These are phyloP conservation scores for Microthlaspi erraticum DNA, from an alignment of 345 rosid species.

Conservation along the genomic window DNA sequence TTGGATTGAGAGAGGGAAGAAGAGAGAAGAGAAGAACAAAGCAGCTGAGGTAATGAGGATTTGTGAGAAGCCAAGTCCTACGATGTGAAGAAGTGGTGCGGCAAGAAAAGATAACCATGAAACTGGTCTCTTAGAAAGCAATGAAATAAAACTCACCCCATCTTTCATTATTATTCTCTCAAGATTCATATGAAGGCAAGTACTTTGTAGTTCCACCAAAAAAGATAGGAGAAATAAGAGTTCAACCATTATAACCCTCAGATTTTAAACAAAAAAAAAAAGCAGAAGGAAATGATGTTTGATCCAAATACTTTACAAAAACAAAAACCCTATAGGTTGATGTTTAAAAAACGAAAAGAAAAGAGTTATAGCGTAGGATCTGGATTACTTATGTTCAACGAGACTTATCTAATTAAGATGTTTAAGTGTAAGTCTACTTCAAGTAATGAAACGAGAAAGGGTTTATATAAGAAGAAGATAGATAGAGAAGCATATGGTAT, in stretches of 20 bases:
- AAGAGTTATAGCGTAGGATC: neutral
- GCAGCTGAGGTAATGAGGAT: constrained; percentile 46
- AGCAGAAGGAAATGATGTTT: constrained; percentile 4
- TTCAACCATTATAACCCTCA: constrained; percentile 21
- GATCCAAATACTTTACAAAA: neutral
- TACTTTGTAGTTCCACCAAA: constrained; percentile 32
- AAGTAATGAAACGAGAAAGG: constrained; percentile 1
- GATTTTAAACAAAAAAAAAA: neutral
- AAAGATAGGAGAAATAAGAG: constrained; percentile 41
- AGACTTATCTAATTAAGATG: neutral
- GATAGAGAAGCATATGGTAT: neutral
- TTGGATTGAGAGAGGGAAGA: constrained; percentile 37
- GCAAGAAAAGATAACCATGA: constrained; percentile 47
- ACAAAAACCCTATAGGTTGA: constrained; percentile 31
- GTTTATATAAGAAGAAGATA: constrained; percentile 19
- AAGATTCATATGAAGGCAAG: constrained; percentile 43
- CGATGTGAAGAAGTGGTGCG: constrained; percentile 42
- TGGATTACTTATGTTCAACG: neutral
- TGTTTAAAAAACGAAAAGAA: neutral
- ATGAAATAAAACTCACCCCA: constrained; percentile 41
- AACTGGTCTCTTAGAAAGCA: constrained; percentile 46
- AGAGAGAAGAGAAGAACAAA: constrained; percentile 45
- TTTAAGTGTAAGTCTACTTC: neutral
- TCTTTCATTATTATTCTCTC: constrained; percentile 34
- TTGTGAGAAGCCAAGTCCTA: constrained; percentile 46